These are phyloP conservation scores for Leptodontidium sp. DNA, from an alignment of 2,329 filamentous ascomycete genomes.

Conservation along the genomic window DNA sequence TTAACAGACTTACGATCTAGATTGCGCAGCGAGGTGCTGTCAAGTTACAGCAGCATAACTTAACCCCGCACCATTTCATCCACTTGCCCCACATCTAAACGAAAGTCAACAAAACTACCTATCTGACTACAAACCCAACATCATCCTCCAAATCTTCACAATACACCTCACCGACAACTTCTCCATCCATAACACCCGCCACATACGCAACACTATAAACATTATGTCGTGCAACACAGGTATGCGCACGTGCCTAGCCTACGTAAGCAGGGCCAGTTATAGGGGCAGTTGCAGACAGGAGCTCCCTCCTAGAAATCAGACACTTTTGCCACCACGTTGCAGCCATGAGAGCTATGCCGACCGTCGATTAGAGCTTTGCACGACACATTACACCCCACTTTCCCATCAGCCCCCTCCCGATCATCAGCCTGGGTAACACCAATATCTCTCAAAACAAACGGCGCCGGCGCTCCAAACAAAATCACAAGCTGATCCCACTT, in stretches of 20 bases:
- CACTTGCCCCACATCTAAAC: background rate
- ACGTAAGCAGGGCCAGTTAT: no score
- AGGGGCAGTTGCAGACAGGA: no score
- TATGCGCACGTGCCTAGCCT: no score
- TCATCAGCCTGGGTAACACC: background rate
- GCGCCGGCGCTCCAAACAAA: conserved; percentile 13
- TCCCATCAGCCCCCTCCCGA: background rate
- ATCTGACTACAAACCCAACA: background rate
- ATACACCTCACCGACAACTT: conserved; percentile 27
- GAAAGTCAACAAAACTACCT: conserved; percentile 15
- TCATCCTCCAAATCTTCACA: conserved; percentile 27
- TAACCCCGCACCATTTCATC: no score
- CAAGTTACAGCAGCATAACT: no score
- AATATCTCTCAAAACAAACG: conserved; percentile 3
- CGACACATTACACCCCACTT: background rate
- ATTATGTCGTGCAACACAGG: background rate
- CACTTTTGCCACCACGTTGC: no score
- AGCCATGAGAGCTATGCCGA: no score
- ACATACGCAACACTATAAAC: conserved; percentile 7
- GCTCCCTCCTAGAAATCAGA: no score
- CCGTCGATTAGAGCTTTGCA: no score
- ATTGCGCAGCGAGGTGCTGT: no score
- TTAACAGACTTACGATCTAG: no score
- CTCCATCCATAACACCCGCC: conserved; percentile 13
- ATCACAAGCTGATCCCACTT: conserved; percentile 4